These are phyloP conservation scores for Sistotremastrum suecicum DNA, from an alignment of 768 basidiomycete species.

Conservation along the genomic window DNA sequence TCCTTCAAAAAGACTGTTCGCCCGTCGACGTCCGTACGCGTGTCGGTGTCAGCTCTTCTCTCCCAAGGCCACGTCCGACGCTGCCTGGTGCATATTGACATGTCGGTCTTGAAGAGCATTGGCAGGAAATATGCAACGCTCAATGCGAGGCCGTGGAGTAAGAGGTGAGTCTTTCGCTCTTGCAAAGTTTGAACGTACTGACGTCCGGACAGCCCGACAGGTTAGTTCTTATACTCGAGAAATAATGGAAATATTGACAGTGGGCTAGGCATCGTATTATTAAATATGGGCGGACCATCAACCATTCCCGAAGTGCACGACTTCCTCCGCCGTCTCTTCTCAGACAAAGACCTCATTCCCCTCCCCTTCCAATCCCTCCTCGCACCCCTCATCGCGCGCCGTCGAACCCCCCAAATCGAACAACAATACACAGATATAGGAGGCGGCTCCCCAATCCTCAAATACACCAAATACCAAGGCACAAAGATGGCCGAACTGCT, in stretches of 20 bases:
- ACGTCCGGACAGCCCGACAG: conserved; percentile 39
- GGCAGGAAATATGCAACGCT: conserved; percentile 6
- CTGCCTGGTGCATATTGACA: too few species aligned
- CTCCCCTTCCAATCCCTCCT: conserved; percentile 81
- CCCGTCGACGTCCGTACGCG: too few species aligned
- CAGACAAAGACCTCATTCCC: conserved; percentile 86
- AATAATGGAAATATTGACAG: conserved; percentile 6
- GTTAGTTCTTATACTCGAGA: conserved; percentile 17
- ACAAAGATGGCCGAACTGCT: conserved; percentile 79
- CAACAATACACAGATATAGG: conserved; percentile 91
- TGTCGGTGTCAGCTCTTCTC: too few species aligned
- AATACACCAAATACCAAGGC: conserved; percentile 81
- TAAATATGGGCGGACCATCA: conserved; percentile 98
- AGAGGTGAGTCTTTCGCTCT: conserved; percentile 24
- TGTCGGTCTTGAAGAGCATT: too few species aligned
- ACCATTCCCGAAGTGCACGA: conserved; percentile 87
- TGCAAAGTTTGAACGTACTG: conserved; percentile 4
- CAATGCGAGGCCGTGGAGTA: conserved; percentile 22
- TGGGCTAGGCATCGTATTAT: conserved; percentile 69
- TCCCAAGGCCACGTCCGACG: too few species aligned
- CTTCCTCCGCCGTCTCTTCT: conserved; percentile 86
- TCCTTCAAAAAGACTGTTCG: too few species aligned
- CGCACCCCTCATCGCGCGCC: conserved; percentile 78
- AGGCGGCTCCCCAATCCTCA: conserved; percentile 90
- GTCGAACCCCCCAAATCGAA: conserved; percentile 87